Evolutionary conservation across 805 yeast species (phyloP), one percentile per base, ranked within the genome.

Genomic region (Lipomyces anomalus): DNA sequence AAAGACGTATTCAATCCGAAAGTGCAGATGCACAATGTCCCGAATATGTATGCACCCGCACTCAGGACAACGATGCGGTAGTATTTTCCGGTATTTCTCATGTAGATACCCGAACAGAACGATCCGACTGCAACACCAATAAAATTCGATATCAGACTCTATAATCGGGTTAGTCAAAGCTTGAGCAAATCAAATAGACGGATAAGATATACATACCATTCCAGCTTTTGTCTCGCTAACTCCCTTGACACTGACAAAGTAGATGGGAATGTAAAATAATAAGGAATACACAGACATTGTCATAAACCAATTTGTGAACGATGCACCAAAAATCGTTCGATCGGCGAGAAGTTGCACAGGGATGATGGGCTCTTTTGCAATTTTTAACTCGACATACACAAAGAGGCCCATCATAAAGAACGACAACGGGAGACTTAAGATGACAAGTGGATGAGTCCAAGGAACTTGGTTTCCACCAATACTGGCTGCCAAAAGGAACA

Each of bases 211-310:
- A n/a, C n/a, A n/a, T n/a, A n/a, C n/a, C 30, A 69, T 52, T 4
- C 87, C 87, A 37, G 76, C 75, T 47, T 74, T 64, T 4, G 81
- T 73, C 5, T 84, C 75, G 4, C 75, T 57, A 35, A 74, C 60
- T n/a, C 69, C 72, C 51, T 72, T 60, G 2, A 78, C 84, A 0
- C 84, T 64, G 17, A 75, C 67, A 63, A 75, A 80, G 58, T 71
- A 83, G n/a, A 86, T 70, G 2, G 95, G 95, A 2, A 80, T 69
- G 63, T 79, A 85, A 64, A 72, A 86, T 45, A 85, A 60, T 50
- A 72, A 69, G 1, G 87, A 68, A 60, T 75, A 83, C n/a, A 75
- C 74, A 1, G 79, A 72, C 83, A 84, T 84, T 2, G 86, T 78
- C 63, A 73, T 70, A 57, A 84, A 80, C 80, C 85, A 79, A 61